Evolutionary conservation across 768 basidiomycete species (phyloP).

Genomic region (Termitomyces sp.): DNA sequence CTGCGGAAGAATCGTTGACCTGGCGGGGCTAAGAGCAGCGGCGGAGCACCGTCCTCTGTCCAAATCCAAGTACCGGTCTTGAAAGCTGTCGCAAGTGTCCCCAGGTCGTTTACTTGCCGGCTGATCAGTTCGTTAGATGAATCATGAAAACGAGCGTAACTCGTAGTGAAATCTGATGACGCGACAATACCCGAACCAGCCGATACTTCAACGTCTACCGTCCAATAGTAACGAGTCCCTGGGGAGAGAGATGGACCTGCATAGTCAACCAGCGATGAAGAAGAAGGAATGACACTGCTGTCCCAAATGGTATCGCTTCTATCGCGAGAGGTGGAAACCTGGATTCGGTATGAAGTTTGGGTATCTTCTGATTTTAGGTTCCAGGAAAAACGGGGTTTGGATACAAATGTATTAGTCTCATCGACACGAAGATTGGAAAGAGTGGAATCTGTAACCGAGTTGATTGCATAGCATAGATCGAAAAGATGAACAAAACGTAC

Average conservation of each 20-base stretch:
- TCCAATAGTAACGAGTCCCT: slow-evolving; percentile 4
- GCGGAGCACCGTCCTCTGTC: slow-evolving; percentile 7
- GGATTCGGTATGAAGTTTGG: slow-evolving; percentile 5
- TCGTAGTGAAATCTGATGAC: not conserved
- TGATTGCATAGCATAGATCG: not conserved
- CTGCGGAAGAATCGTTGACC: slow-evolving; percentile 9
- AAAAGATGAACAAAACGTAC: not conserved
- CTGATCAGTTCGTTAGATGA: not conserved
- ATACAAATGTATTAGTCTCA: not conserved
- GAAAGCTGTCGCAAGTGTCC: slow-evolving; percentile 4
- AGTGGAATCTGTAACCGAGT: slow-evolving; percentile 7
- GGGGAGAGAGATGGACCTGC: slow-evolving; percentile 2
- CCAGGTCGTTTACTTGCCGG: slow-evolving; percentile 5
- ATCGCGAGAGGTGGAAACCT: not conserved
- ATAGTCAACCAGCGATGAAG: slow-evolving; percentile 6
- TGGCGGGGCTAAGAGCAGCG: slow-evolving; percentile 2
- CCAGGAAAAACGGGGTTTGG: slow-evolving; percentile 7
- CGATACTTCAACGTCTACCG: not conserved
- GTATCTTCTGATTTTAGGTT: slow-evolving; percentile 1
- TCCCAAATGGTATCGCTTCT: not conserved
- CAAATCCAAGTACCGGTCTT: slow-evolving; percentile 11
- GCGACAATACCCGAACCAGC: not conserved
- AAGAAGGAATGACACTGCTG: slow-evolving; percentile 4
- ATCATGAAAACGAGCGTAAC: not conserved
- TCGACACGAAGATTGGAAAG: slow-evolving; percentile 12